A percentile compares a stretch with the other conserved stretches of the same genome.
Conservation (phyloP, 1,284 basidiomycete species). For the Boletus semigastroideus region DNA sequence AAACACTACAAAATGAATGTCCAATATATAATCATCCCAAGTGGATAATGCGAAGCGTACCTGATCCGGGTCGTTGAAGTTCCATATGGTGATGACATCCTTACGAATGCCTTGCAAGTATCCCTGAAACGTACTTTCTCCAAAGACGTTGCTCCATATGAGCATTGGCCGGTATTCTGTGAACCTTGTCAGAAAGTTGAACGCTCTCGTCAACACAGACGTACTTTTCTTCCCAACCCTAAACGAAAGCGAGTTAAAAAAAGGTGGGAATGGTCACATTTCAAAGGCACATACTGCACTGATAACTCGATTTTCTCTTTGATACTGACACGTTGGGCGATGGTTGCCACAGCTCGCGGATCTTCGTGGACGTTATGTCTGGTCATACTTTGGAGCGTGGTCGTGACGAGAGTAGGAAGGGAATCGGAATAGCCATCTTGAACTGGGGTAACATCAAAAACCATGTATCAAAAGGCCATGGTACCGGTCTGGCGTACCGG, state of each 20-base stretch:
- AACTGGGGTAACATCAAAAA: conserved; percentile 2
- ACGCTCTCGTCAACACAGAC: neutral
- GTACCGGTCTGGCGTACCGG: conserved; percentile 5
- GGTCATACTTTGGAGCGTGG: conserved; percentile 8
- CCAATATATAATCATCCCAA: neutral
- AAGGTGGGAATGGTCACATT: too few relatives aligned
- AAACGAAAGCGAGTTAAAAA: neutral
- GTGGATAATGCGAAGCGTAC: conserved; percentile 9
- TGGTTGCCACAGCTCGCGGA: neutral
- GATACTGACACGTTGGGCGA: conserved; percentile 23
- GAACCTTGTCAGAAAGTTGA: conserved; percentile 6
- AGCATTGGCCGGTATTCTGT: conserved; percentile 32
- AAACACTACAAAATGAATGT: conserved; percentile 1
- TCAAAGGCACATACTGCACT: conserved; percentile 8
- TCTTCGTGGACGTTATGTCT: conserved; percentile 6
- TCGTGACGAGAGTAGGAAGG: conserved; percentile 1
- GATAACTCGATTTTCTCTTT: conserved; percentile 18
- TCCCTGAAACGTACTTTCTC: conserved; percentile 9
- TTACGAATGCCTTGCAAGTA: conserved; percentile 26
- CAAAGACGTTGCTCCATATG: conserved; percentile 25
- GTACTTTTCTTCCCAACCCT: conserved; percentile 30
- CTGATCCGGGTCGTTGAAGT: conserved; percentile 26
- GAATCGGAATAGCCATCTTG: neutral
- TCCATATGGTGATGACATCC: conserved; percentile 32
- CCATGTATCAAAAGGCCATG: neutral